A percentile compares a stretch with the other conserved stretches of the same genome.
Evolutionary conservation across 2,329 filamentous ascomycete genomes (phyloP).

Genomic region (Neurospora sp.): DNA sequence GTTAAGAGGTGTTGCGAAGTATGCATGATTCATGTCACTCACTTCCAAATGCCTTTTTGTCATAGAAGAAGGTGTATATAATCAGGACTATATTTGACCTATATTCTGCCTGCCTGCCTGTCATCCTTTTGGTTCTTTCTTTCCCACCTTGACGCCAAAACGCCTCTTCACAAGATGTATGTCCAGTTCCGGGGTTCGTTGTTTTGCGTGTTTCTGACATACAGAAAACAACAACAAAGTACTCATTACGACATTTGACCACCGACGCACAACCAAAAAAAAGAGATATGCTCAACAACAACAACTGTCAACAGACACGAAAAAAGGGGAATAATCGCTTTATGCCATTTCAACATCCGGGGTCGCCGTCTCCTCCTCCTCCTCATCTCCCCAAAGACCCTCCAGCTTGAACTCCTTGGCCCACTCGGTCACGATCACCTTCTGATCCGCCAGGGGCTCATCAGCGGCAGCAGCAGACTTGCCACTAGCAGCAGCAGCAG

Average conservation of each 20-base stretch:
- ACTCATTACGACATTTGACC: constrained; percentile 4
- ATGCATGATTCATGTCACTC: too few species aligned
- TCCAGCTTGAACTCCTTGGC: constrained; percentile 92
- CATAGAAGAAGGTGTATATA: background rate
- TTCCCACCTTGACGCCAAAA: constrained; percentile 6
- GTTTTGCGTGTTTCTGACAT: background rate
- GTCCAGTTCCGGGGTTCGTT: background rate
- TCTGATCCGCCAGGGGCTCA: constrained; percentile 53
- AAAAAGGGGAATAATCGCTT: constrained; percentile 6
- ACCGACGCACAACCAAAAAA: constrained; percentile 3
- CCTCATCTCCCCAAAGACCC: constrained; percentile 71
- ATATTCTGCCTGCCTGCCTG: background rate
- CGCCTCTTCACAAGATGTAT: constrained; percentile 4
- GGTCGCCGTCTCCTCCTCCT: constrained; percentile 16
- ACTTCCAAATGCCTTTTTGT: too few species aligned
- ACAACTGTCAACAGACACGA: constrained; percentile 1
- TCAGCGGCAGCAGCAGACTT: constrained; percentile 24
- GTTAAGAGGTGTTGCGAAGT: too few species aligned
- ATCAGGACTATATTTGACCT: background rate
- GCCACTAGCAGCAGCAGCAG: constrained; percentile 18
- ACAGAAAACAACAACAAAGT: background rate
- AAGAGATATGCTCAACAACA: constrained; percentile 2
- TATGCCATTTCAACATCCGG: constrained; percentile 42
- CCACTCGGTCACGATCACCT: constrained; percentile 87
- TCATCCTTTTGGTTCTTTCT: background rate